phyloP scores from a whole-genome alignment of 805 yeast genomes.

The Torulaspora franciscae region DNA sequence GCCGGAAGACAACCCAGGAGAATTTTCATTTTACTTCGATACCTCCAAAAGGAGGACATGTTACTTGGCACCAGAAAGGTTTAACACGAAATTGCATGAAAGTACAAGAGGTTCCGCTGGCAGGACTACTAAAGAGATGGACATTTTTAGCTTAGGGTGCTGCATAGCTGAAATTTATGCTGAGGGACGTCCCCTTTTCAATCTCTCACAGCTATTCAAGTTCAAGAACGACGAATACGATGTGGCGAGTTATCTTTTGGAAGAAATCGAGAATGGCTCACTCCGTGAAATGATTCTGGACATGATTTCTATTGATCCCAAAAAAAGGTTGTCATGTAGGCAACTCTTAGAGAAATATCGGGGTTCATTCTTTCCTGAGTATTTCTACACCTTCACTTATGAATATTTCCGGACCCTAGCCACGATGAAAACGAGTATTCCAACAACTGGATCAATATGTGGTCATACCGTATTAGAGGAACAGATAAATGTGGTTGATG shows the following conservation, averaged over 20 bases:
- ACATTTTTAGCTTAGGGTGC: constrained; percentile 78
- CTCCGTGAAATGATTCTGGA: constrained; percentile 52
- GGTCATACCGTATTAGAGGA: constrained; percentile 19
- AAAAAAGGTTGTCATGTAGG: constrained; percentile 50
- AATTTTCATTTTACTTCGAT: constrained; percentile 87
- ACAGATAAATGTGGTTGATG: constrained; percentile 19
- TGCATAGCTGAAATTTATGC: constrained; percentile 82
- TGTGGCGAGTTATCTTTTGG: constrained; percentile 39
- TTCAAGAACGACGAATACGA: constrained; percentile 63
- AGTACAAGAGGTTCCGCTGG: constrained; percentile 24
- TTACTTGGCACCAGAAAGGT: constrained; percentile 92
- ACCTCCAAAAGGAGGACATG: constrained; percentile 82
- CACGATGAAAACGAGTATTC: constrained; percentile 21
- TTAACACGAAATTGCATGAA: constrained; percentile 35
- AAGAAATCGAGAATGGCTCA: constrained; percentile 45
- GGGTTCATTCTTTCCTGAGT: constrained; percentile 55
- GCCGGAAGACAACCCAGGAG: constrained; percentile 92
- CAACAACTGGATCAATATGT: constrained; percentile 18
- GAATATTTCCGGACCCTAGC: constrained; percentile 53
- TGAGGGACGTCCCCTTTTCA: constrained; percentile 84
- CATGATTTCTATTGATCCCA: constrained; percentile 64
- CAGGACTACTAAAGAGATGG: constrained; percentile 60
- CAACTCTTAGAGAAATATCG: constrained; percentile 49
- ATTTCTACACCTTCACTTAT: constrained; percentile 63
- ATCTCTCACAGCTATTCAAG: constrained; percentile 80